Evolutionary conservation across 2,329 filamentous ascomycete species (phyloP), one percentile per base, ranked within the genome.

Genomic region (Pseudocercospora fijiensis): DNA sequence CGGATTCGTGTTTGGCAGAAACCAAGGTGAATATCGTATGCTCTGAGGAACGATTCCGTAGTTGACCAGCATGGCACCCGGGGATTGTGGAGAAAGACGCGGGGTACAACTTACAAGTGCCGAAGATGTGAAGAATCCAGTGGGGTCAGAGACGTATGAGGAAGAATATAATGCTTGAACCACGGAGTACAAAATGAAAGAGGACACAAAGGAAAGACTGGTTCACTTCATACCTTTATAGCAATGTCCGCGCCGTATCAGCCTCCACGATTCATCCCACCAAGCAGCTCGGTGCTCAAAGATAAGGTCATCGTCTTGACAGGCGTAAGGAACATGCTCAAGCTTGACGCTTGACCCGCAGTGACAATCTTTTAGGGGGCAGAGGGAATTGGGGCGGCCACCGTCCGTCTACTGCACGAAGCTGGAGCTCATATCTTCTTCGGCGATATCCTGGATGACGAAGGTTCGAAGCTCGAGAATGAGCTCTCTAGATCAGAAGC

Each of bases 391-490:
- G 79, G 80, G 3, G 75, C 79, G 4, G 75, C 75, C 45, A 70
- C 80, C 0, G 78, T 81, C 1, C 73, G 76, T 4, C 71, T 77
- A 33, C 76, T 78, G 52, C 75, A 78, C 63, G 61, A 75, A 13
- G 71, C 71, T 8, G 78, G 78, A 26, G 78, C 79, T n/a, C 75
- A 78, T 52, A 76, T 82, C 55, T 77, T 77, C 66, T 80, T 82
- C 64, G 80, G 80, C 26, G 80, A 83, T 62, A 69, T 78, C 7
- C 75, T 78, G 57, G 72, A 73, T 18, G 63, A 72, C 28, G 70
- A 73, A 6, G 78, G 76, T 16, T 69, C 75, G 52, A 69, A 71
- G 10, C 68, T 80, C 1, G 71, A 70, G n/a, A 49, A 57, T 20
- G 70, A 74, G 26, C 62, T 74, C 45, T 7, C 53, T 28, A 10